Conservation (phyloP, 2,329 filamentous ascomycete species). For the Penicillium sp. region DNA sequence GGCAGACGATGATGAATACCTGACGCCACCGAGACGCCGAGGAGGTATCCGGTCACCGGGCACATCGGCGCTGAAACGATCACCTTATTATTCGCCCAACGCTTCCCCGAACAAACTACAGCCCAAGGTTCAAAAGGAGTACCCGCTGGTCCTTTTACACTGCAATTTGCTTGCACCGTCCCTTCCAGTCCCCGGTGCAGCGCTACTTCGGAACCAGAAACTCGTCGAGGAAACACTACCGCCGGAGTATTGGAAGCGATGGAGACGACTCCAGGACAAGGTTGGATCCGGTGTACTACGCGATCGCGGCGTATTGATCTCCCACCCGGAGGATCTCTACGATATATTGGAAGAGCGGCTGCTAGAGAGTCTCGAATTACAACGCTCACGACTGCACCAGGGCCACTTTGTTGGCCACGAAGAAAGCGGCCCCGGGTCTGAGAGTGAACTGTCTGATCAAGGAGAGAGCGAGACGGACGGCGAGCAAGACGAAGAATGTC, state of each 20-base stretch:
- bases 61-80: constrained; percentile 33
- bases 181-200: constrained; percentile 46
- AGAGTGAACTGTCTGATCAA: constrained; percentile 26
- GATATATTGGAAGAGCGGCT: constrained; percentile 62
- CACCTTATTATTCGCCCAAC: constrained; percentile 36
- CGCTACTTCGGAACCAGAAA: constrained; percentile 36
- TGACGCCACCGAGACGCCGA: constrained; percentile 36
- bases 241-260: constrained; percentile 44
- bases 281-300: constrained; percentile 53
- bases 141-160: constrained; percentile 61
- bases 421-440: constrained; percentile 27
- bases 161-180: constrained; percentile 58
- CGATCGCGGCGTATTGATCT: constrained; percentile 59
- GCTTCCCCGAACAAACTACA: constrained; percentile 31
- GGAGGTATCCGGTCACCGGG: constrained; percentile 32
- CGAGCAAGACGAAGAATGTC: constrained; percentile 46
- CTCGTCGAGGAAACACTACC: constrained; percentile 53
- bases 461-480: constrained; percentile 38
- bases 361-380: constrained; percentile 59
- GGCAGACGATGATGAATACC: constrained; percentile 39
- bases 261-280: constrained; percentile 55
- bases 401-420: constrained; percentile 55
- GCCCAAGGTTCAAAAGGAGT: constrained; percentile 45
- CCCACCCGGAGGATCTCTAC: constrained; percentile 61
- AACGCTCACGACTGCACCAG: constrained; percentile 54